A percentile compares a stretch with the other conserved stretches of the same genome.
Conservation (phyloP, 306 rosid genomes). For the Lathyrus tuberosus region DNA sequence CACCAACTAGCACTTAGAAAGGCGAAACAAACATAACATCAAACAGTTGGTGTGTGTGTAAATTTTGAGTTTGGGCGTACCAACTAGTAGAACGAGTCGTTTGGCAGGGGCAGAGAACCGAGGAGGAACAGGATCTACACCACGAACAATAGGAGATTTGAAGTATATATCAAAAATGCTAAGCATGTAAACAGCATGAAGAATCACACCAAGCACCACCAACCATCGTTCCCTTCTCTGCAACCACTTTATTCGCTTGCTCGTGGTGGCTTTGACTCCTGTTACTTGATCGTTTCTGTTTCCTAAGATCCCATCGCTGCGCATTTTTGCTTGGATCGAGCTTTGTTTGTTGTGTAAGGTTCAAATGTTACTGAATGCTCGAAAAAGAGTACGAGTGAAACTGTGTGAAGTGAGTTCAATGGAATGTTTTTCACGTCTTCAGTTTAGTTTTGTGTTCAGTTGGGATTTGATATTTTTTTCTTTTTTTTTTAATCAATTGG, state of each 20-base stretch:
- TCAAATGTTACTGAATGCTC: neutral
- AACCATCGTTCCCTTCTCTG: conserved; percentile 74
- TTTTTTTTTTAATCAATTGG: too few relatives aligned
- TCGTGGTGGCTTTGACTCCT: conserved; percentile 28
- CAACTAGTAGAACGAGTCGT: conserved; percentile 74
- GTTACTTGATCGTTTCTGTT: conserved; percentile 21
- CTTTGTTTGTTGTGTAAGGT: neutral
- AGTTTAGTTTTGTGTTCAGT: neutral
- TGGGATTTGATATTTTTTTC: too few relatives aligned
- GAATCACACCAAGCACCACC: conserved; percentile 71
- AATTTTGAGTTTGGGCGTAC: conserved; percentile 29
- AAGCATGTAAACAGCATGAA: conserved; percentile 87
- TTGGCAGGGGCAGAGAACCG: conserved; percentile 82
- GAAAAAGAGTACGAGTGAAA: neutral
- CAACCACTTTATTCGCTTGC: conserved; percentile 52
- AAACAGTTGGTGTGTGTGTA: conserved; percentile 35
- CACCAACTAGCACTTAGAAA: neutral
- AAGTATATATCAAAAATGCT: conserved; percentile 91
- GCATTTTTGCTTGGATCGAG: conserved; percentile 39
- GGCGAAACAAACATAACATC: conserved; percentile 3
- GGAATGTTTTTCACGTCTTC: neutral
- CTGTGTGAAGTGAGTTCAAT: neutral
- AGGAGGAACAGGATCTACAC: conserved; percentile 73
- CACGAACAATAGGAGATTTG: conserved; percentile 83
- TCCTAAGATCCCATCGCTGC: conserved; percentile 65